Evolutionary conservation across 1,284 basidiomycete species (phyloP), one percentile per base, ranked within the genome.

Genomic region (Peniophora sp.): DNA sequence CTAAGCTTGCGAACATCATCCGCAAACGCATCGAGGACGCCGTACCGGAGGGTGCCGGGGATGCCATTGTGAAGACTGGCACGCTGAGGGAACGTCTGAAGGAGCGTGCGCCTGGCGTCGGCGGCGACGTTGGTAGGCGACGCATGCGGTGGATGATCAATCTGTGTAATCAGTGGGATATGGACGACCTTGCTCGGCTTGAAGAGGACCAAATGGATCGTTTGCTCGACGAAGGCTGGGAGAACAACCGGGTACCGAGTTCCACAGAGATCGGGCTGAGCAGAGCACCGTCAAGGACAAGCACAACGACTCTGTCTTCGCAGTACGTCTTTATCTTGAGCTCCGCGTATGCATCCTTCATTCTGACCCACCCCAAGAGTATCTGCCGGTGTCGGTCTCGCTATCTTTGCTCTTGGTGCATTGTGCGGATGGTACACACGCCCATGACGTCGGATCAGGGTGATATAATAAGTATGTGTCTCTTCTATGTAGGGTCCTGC

Each of bases 61-160:
- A 78, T 46, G 91, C 92, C 1, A 90, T 98, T 50, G 77, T 78
- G 58, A 86, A 81, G 52, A 86, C 97, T 46, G 97, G 92, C 16
- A 65, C 71, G 56, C 69, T 96, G 43, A 72, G 92, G 56, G 65
- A 67, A 25, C 77, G 74, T 63, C 69, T 96, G 59, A 83, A 88
- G 59, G 75, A 83, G 59, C 73, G 81, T 32, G 89, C 85, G 11
- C 86, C 87, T 1, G 87, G 85, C 2, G 78, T 88, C 6, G 92
- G 90, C n/a, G 83, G 86, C 9, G 71, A 76, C 43, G 59, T 86
- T 47, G 82, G 89, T 45, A 80, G 79, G 61, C 74, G 74, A 62
- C 75, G 96, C 62, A 99, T 99, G 96, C 77, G 79, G 57, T 98
- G 94, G 95, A 97, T 98, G 91, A 83, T 90, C 24, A 78, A 81